Evolutionary conservation across 306 rosid species (phyloP), one percentile per base, ranked within the genome.

Genomic region (Inga leiocalycina): DNA sequence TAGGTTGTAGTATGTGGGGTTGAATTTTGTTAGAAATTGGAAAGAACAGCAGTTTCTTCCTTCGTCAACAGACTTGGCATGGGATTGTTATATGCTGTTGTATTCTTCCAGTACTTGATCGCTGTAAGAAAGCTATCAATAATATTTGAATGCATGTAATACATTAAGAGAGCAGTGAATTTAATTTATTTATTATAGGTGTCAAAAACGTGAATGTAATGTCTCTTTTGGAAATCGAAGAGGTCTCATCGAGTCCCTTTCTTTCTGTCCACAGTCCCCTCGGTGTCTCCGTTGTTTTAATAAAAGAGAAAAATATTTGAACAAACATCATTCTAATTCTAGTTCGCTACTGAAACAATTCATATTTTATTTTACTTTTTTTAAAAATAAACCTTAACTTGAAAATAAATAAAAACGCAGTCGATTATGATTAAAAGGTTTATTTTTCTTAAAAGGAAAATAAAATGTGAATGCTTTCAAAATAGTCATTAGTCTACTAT

Each of bases 1-100:
- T 62, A 70, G n/a, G 43, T 44, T 54, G 72, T 75, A 62, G 77
- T 71, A 27, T 14, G 4, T 43, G 16, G 54, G 54, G 27, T 78
- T 75, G 79, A 70, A 78, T n/a, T 78, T 87, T 61, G 37, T 52
- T 6, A 59, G 79, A 64, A 73, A 68, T 34, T 76, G 51, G 44
- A 74, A 71, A 64, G 22, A 77, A 45, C 81, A 41, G 61, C 35
- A 46, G 57, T 70, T 65, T 32, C 81, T 52, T 12, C 16, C 67
- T 54, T 20, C 43, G 49, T 37, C 7, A 39, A 27, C 20, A 62
- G 37, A 52, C 30, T 39, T 44, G 27, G 45, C 46, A 17, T 41
- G 24, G 69, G 41, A 37, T 24, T 46, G 51, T 65, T 66, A 19
- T 34, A 34, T 19, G 30, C 19, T 71, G 52, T 22, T 72, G 30